Evolutionary conservation across 495 filamentous ascomycete genomes (phyloP).

Genomic region (Pseudotulostoma volvatum): DNA sequence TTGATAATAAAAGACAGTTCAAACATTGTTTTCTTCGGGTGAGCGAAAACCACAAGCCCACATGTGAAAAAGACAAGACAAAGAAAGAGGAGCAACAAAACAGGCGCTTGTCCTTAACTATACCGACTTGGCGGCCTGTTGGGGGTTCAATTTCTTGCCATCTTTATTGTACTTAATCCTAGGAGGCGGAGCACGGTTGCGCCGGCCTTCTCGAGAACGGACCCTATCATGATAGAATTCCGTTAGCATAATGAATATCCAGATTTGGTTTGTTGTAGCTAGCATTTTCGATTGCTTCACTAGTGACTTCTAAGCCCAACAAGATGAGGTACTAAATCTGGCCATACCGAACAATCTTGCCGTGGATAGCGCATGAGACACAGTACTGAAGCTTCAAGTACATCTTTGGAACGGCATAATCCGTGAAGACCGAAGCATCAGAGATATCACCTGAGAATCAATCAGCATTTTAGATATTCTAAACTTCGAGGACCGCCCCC

Average conservation of each 20-base stretch:
- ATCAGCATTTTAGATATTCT: slow-evolving; percentile 1
- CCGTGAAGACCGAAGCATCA: slow-evolving; percentile 94
- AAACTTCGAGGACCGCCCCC: too few species aligned
- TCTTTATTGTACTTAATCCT: slow-evolving; percentile 99
- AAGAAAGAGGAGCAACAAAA: too few species aligned
- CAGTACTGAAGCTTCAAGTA: slow-evolving; percentile 99
- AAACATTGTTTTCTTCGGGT: too few species aligned
- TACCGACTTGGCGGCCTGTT: slow-evolving; percentile 55
- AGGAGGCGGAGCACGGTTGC: slow-evolving; percentile 96
- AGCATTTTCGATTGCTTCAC: not conserved
- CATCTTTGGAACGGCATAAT: slow-evolving; percentile 99
- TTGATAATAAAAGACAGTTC: too few species aligned
- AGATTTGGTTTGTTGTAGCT: not conserved
- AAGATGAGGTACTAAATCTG: not conserved
- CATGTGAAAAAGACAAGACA: too few species aligned
- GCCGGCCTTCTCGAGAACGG: slow-evolving; percentile 88
- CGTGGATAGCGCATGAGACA: slow-evolving; percentile 98
- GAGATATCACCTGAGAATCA: slow-evolving; percentile 83
- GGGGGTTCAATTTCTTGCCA: slow-evolving; percentile 98
- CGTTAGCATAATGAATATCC: slow-evolving; percentile 15
- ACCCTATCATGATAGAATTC: slow-evolving; percentile 44
- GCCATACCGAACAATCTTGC: slow-evolving; percentile 98
- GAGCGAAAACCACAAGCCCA: too few species aligned
- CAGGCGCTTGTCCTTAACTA: too few species aligned
- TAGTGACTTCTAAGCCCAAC: not conserved